A percentile compares a stretch with the other conserved stretches of the same genome.
These are phyloP conservation scores for Cladophialophora bantiana DNA, from an alignment of 2,329 filamentous ascomycete genomes.

Conservation along the genomic window DNA sequence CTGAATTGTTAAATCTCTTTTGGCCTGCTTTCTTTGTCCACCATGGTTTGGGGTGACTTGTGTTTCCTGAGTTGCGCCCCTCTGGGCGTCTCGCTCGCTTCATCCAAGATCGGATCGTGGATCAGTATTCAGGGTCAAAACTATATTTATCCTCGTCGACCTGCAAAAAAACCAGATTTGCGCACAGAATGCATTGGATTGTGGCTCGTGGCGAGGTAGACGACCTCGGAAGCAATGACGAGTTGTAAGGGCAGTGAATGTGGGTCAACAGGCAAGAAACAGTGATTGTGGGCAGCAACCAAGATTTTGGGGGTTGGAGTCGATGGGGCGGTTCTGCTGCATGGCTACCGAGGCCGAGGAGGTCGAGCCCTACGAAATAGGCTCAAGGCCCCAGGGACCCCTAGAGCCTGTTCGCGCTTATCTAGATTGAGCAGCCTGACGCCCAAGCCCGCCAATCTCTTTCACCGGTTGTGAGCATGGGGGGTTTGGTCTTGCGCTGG, in stretches of 20 bases:
- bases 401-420: slow-evolving; percentile 1
- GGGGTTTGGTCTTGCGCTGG: not conserved
- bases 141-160: slow-evolving; percentile 2
- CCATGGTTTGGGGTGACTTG: not conserved
- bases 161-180: slow-evolving; percentile 18
- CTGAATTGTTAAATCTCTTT: not conserved
- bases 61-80: not conserved
- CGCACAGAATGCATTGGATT: not conserved
- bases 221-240: slow-evolving; percentile 25
- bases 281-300: slow-evolving; percentile 12
- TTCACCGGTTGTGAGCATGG: slow-evolving; percentile 13
- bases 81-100: slow-evolving; percentile 2
- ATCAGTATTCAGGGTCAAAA: slow-evolving; percentile 8
- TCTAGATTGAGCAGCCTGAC: slow-evolving; percentile 1
- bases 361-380: not conserved
- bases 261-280: not conserved
- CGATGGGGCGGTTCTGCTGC: not conserved
- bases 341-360: not conserved
- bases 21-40: not conserved
- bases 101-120: slow-evolving; percentile 21
- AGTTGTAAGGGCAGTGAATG: not conserved
- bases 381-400: slow-evolving; percentile 10
- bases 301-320: slow-evolving; percentile 18
- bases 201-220: slow-evolving; percentile 12
- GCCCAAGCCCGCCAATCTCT: slow-evolving; percentile 6